Conservation (phyloP, 2,329 filamentous ascomycete genomes). For the Ophiostoma himal-ulmi region DNA sequence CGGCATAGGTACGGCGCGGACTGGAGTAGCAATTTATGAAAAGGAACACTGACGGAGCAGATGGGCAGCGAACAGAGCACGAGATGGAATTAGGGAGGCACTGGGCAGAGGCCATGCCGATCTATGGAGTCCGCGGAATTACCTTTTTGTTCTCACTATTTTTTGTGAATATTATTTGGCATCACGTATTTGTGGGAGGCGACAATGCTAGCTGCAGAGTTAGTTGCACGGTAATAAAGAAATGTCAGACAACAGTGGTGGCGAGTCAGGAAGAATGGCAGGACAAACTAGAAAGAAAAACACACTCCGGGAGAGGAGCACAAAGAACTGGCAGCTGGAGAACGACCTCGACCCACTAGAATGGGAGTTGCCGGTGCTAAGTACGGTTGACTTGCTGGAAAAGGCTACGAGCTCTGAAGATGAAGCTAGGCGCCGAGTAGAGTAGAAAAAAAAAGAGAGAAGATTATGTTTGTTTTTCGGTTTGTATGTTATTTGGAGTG, state of each 20-base stretch:
- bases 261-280: not conserved
- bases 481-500: not conserved
- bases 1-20: not conserved
- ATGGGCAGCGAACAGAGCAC: not conserved
- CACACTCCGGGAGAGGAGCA: not conserved
- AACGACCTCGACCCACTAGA: not conserved
- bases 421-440: not conserved
- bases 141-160: not conserved
- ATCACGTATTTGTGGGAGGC: not conserved
- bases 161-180: too few relatives aligned
- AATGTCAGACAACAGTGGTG: not conserved
- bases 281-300: not conserved
- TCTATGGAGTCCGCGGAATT: not conserved
- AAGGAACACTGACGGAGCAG: not conserved
- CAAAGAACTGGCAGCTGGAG: not conserved
- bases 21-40: not conserved
- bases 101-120: not conserved
- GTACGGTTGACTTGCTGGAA: not conserved
- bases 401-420: not conserved
- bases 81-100: slow-evolving; percentile 1
- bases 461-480: not conserved
- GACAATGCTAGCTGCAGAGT: not conserved
- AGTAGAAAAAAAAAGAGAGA: not conserved
- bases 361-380: slow-evolving; percentile 7
- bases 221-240: not conserved